phyloP scores from a whole-genome alignment of 2,329 filamentous ascomycete species.

The Zarea fungicola region DNA sequence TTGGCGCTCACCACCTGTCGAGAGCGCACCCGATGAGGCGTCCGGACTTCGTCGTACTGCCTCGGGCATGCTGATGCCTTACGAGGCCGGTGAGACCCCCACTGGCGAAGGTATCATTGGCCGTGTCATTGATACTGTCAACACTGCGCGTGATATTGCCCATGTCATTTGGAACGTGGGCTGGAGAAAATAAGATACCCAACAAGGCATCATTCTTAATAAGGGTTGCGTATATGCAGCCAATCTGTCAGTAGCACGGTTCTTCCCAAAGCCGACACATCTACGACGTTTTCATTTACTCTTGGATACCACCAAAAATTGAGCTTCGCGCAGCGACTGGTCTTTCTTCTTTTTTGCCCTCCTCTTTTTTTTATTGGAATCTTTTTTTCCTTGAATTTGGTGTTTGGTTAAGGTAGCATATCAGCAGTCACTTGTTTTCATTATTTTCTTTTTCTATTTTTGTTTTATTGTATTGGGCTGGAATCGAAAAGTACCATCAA shows the following conservation, averaged over 20 bases:
- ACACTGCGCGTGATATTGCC: conserved; percentile 65
- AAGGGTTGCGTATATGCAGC: background rate
- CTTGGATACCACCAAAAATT: conserved; percentile 12
- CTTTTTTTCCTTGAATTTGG: background rate
- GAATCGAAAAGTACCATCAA: too few relatives aligned
- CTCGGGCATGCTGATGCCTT: conserved; percentile 90
- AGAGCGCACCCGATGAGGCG: conserved; percentile 42
- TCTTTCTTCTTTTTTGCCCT: background rate
- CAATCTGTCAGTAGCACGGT: background rate
- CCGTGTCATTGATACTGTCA: conserved; percentile 74
- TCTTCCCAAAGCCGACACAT: background rate
- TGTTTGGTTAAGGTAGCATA: conserved; percentile 4
- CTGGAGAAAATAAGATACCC: conserved; percentile 47
- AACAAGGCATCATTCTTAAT: background rate
- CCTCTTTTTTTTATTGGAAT: background rate
- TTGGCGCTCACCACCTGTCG: conserved; percentile 27
- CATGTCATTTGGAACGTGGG: conserved; percentile 69
- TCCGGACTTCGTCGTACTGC: conserved; percentile 69
- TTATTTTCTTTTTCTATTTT: conserved; percentile 1
- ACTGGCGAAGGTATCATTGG: conserved; percentile 64
- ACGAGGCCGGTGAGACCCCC: conserved; percentile 64
- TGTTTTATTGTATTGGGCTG: background rate
- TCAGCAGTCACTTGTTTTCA: conserved; percentile 5
- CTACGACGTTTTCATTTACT: conserved; percentile 1
- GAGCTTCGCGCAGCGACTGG: conserved; percentile 6